Evolutionary conservation across 306 rosid species (phyloP), one percentile per base, ranked within the genome.

Genomic region (Malus sieversii): DNA sequence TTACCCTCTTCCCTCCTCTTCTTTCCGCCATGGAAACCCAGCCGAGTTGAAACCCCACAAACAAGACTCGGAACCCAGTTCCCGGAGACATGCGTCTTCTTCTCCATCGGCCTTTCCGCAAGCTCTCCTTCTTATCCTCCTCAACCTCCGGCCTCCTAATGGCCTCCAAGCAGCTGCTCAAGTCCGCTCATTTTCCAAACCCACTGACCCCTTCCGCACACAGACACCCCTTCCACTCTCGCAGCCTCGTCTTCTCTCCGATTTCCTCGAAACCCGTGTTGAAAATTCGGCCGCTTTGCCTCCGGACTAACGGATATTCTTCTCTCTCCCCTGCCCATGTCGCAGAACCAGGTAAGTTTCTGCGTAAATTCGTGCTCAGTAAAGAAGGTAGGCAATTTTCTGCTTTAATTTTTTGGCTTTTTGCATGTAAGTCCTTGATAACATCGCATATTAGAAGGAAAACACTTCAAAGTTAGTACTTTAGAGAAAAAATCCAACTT

Each of bases 291-390:
- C 70, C 92, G 5, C 82, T 76, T 35, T 86, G 90, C 18, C 82
- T 90, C 77, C 74, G 70, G 70, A 80, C 94, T 25, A 90, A 91
- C 75, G 97, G 97, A 25, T 86, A 81, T 74, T 79, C 82, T 45
- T 77, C 65, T 66, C 35, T 70, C 53, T 90, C 94, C 52, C 80
- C 80, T 14, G 77, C 85, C 82, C 61, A 29, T 23, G 67, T 81
- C 25, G 84, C 87, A 57, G 70, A 77, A 64, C 87, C 87, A 73
- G 87, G 93, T 84, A 70, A 44, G 66, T 27, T 32, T 2, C 44
- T 32, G 71, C 71, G 70, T 58, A 35, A 6, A 35, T 35, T 35
- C 1, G 29, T 59, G 42, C 27, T 59, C 25, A 16, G 53, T 48
- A 48, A 48, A 16, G 30, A 23, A 45, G 25, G 13, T 29, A 45